phyloP scores from a whole-genome alignment of 2,329 filamentous ascomycete genomes.

The Chaetomium olivaceum region DNA sequence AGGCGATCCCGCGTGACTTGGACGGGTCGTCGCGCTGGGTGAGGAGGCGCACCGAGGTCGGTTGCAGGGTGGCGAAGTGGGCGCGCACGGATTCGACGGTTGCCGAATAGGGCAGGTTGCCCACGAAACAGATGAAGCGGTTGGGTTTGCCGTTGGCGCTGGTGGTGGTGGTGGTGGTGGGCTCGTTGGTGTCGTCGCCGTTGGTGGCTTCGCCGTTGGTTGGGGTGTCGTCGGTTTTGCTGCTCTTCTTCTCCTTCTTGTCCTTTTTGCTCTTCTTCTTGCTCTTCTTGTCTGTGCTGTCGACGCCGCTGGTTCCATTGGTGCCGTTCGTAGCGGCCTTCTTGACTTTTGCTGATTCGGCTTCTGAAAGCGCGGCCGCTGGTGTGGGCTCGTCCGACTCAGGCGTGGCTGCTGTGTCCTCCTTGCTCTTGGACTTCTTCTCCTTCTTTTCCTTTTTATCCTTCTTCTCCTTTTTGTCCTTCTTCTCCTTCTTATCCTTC shows the following conservation, averaged over 20 bases:
- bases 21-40: constrained; percentile 55
- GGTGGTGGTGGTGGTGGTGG: constrained; percentile 12
- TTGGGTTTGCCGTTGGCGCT: constrained; percentile 58
- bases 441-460: constrained; percentile 42
- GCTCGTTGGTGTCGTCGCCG: neutral
- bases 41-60: constrained; percentile 70
- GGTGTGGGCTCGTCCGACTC: constrained; percentile 8
- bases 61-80: constrained; percentile 78
- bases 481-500: constrained; percentile 33
- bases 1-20: constrained; percentile 62
- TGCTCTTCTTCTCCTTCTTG: constrained; percentile 36
- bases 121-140: constrained; percentile 67
- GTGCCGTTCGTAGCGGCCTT: constrained; percentile 18
- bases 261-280: constrained; percentile 36
- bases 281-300: constrained; percentile 33
- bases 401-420: neutral
- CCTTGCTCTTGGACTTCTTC: constrained; percentile 36
- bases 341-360: neutral
- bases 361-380: neutral
- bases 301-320: constrained; percentile 21
- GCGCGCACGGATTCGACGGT: constrained; percentile 67
- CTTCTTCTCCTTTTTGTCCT: constrained; percentile 31
- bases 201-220: neutral
- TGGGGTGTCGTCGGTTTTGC: neutral
- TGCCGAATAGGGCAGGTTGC: constrained; percentile 86